phyloP scores from a whole-genome alignment of 176 grass and related monocot genomes.

The Zoysia japonica region DNA sequence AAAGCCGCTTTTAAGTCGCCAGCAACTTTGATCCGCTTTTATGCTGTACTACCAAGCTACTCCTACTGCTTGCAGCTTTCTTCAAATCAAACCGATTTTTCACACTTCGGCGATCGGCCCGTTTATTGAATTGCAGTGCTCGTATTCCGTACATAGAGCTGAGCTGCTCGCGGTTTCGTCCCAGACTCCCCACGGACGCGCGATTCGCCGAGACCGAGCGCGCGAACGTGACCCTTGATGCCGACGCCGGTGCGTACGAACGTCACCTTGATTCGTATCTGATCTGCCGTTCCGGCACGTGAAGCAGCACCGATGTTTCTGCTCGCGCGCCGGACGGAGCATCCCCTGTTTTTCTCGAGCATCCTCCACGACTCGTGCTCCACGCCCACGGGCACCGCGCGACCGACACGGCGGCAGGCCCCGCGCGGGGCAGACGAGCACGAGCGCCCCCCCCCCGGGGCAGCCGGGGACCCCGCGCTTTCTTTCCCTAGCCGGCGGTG shows the following conservation, averaged over 20 bases:
- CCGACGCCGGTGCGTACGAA: not conserved
- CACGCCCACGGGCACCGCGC: not conserved
- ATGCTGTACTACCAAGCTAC: not conserved
- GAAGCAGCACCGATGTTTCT: not conserved
- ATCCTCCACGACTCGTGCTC: not conserved
- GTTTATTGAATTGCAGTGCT: no score
- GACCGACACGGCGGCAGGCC: constrained; percentile 7
- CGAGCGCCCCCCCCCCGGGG: no score
- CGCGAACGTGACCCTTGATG: no score
- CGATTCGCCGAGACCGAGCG: no score
- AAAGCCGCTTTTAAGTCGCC: constrained; percentile 16
- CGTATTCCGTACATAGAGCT: no score
- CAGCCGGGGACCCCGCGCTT: no score
- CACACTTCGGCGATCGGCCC: no score
- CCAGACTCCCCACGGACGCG: no score
- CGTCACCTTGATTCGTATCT: not conserved
- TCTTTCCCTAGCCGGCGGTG: not conserved
- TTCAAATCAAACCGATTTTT: no score
- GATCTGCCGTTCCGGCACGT: constrained; percentile 9
- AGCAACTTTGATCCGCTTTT: not conserved
- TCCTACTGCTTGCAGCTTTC: no score
- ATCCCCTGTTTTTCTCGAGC: no score
- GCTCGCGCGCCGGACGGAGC: not conserved
- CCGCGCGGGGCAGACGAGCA: not conserved
- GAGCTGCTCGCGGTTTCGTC: no score